phyloP scores from a whole-genome alignment of 2,329 filamentous ascomycete genomes.

The Botrytis squamosa region DNA sequence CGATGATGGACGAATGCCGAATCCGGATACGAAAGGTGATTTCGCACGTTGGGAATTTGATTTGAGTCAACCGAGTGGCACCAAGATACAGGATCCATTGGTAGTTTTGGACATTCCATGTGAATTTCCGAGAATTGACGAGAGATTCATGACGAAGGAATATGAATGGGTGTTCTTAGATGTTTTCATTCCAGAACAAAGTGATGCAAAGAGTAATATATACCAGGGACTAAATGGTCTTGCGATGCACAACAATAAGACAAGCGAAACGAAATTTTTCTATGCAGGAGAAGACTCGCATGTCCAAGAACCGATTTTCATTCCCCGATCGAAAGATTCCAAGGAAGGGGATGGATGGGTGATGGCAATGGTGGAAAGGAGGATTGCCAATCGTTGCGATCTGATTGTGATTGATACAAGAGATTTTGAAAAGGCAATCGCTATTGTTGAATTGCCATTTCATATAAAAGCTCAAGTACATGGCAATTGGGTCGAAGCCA shows the following conservation, averaged over 20 bases:
- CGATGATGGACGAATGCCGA: constrained; percentile 36
- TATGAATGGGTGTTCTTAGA: constrained; percentile 44
- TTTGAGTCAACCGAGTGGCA: constrained; percentile 34
- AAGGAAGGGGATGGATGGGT: constrained; percentile 38
- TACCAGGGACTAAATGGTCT: constrained; percentile 24
- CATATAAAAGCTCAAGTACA: constrained; percentile 27
- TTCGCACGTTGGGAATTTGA: constrained; percentile 44
- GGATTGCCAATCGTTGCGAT: constrained; percentile 40
- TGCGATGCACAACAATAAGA: constrained; percentile 21
- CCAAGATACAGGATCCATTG: constrained; percentile 36
- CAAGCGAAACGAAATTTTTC: constrained; percentile 36
- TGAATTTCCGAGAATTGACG: constrained; percentile 48
- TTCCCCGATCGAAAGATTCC: constrained; percentile 43
- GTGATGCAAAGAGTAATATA: constrained; percentile 40
- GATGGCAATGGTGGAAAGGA: constrained; percentile 36
- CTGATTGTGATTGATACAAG: constrained; percentile 41
- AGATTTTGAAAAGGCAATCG: constrained; percentile 38
- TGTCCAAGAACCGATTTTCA: constrained; percentile 55
- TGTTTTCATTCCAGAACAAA: constrained; percentile 40
- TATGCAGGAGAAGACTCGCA: constrained; percentile 43
- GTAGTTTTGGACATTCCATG: constrained; percentile 42
- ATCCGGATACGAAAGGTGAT: constrained; percentile 43
- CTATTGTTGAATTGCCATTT: constrained; percentile 38
- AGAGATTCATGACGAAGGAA: constrained; percentile 43
- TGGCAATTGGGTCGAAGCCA: constrained; percentile 37